These are phyloP conservation scores for Heracleum sosnowskyi DNA, from an alignment of 129 eudicot species.

Conservation along the genomic window DNA sequence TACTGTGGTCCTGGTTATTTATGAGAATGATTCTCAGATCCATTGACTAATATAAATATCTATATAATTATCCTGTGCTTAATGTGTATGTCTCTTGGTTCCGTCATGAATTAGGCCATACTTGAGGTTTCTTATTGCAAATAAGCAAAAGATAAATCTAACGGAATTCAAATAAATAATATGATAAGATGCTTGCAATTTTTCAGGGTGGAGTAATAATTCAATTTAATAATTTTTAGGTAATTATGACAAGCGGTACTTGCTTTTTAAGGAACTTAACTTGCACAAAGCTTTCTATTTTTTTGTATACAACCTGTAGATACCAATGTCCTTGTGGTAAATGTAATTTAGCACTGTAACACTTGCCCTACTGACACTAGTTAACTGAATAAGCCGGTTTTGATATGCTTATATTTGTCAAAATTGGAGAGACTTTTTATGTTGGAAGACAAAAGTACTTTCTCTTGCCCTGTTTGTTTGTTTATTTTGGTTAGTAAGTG, in stretches of 20 bases:
- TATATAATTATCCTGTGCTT: not conserved
- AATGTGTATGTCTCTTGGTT: not conserved
- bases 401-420: too few species aligned
- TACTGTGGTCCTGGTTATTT: not conserved
- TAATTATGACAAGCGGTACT: not conserved
- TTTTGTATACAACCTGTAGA: too few species aligned
- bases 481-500: not conserved
- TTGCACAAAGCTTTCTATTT: too few species aligned
- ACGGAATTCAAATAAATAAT: not conserved
- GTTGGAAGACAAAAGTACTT: too few species aligned
- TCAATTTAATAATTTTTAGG: not conserved
- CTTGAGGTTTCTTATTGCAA: not conserved
- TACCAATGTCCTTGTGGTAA: too few species aligned
- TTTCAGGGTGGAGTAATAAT: not conserved
- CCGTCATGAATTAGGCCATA: not conserved
- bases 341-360: too few species aligned
- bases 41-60: not conserved
- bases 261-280: too few species aligned
- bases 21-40: not conserved
- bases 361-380: too few species aligned
- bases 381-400: too few species aligned
- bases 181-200: not conserved
- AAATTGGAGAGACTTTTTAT: too few species aligned
- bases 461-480: too few species aligned
- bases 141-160: not conserved